Conservation (phyloP, 1,139 yeast species). For the Wickerhamomyces sp. region DNA sequence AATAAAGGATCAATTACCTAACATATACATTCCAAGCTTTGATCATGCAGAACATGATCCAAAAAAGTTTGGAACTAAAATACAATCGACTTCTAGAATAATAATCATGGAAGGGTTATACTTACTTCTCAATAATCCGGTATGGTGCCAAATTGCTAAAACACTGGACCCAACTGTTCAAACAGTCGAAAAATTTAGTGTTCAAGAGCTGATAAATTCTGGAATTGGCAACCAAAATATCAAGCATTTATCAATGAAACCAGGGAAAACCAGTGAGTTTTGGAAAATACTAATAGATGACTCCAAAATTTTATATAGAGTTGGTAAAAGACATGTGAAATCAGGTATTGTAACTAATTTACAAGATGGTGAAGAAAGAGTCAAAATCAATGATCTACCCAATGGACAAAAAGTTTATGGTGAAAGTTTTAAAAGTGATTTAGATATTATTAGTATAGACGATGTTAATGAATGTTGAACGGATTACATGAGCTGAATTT, state of each 20-base stretch:
- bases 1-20: slow-evolving; percentile 26
- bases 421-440: slow-evolving; percentile 37
- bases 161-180: slow-evolving; percentile 16
- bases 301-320: slow-evolving; percentile 46
- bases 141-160: slow-evolving; percentile 44
- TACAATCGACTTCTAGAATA: slow-evolving; percentile 39
- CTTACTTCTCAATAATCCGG: slow-evolving; percentile 42
- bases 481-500: background rate
- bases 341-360: slow-evolving; percentile 58
- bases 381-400: slow-evolving; percentile 60
- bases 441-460: slow-evolving; percentile 28
- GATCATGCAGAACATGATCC: slow-evolving; percentile 72
- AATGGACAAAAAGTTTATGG: slow-evolving; percentile 58
- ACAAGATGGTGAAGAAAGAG: slow-evolving; percentile 61
- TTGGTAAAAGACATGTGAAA: slow-evolving; percentile 64
- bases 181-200: slow-evolving; percentile 1
- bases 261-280: slow-evolving; percentile 16
- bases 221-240: background rate
- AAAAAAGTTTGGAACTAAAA: slow-evolving; percentile 38
- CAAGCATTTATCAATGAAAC: slow-evolving; percentile 9
- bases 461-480: slow-evolving; percentile 19
- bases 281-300: slow-evolving; percentile 39
- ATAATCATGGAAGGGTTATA: slow-evolving; percentile 64
- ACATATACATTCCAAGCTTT: slow-evolving; percentile 62
- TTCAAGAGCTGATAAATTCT: slow-evolving; percentile 1